Percentiles rank a stretch among this genome's conserved stretches.
These are phyloP conservation scores for Massarina eburnea DNA, from an alignment of 2,329 filamentous ascomycete genomes.

Conservation along the genomic window DNA sequence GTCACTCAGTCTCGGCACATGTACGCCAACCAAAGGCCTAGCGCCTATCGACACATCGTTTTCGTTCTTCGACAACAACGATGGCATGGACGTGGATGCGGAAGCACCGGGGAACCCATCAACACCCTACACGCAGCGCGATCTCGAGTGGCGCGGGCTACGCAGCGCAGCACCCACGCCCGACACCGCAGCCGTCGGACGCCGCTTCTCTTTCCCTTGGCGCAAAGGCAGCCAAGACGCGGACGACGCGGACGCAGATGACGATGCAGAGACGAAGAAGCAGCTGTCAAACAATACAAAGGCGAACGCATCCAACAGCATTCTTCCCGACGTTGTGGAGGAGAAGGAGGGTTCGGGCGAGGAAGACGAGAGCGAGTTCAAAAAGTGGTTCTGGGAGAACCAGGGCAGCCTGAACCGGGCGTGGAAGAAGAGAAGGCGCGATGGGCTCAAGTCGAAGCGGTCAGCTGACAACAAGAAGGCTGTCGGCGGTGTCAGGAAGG, in stretches of 20 bases:
- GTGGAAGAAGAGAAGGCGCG: conserved; percentile 59
- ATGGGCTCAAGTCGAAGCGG: conserved; percentile 61
- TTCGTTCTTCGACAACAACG: conserved; percentile 71
- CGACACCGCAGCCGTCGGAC: conserved; percentile 79
- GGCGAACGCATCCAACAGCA: conserved; percentile 23
- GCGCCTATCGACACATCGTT: conserved; percentile 62
- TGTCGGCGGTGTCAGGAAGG: conserved; percentile 4
- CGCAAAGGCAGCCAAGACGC: conserved; percentile 44
- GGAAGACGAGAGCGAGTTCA: conserved; percentile 58
- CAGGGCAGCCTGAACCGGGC: conserved; percentile 51
- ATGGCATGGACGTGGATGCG: conserved; percentile 44
- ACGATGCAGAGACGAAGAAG: conserved; percentile 21
- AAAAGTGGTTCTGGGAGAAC: conserved; percentile 62
- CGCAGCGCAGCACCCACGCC: conserved; percentile 92
- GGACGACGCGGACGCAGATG: conserved; percentile 48
- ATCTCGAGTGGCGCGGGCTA: conserved; percentile 72
- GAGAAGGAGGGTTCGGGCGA: conserved; percentile 27
- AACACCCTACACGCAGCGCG: conserved; percentile 80
- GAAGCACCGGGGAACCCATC: conserved; percentile 56
- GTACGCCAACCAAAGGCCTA: conserved; percentile 41
- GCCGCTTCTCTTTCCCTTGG: conserved; percentile 59
- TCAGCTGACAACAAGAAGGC: conserved; percentile 60
- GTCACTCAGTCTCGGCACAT: conserved; percentile 17
- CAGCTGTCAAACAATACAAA: conserved; percentile 35
- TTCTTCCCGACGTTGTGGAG: conserved; percentile 24